Percentiles rank a stretch among this genome's conserved stretches.
These are phyloP conservation scores for Aristolochia californica DNA, from an alignment of 164 flowering plant species.

Conservation along the genomic window DNA sequence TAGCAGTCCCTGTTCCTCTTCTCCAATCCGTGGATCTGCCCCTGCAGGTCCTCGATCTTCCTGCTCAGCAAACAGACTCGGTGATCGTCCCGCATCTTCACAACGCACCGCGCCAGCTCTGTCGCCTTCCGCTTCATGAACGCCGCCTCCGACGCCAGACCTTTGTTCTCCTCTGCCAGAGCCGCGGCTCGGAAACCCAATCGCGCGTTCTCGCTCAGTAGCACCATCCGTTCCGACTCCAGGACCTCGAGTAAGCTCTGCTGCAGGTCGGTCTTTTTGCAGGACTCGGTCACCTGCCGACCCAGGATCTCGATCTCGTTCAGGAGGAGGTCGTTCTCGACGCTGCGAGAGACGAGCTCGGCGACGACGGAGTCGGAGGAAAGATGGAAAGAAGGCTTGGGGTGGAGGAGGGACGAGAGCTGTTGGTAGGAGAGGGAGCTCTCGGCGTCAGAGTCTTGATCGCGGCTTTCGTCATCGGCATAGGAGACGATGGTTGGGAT, in stretches of 20 bases:
- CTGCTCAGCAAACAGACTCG: constrained; percentile 38
- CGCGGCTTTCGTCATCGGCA: not conserved
- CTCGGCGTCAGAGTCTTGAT: constrained; percentile 42
- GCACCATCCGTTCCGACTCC: constrained; percentile 64
- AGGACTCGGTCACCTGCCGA: constrained; percentile 18
- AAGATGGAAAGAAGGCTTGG: not conserved
- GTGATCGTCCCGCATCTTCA: constrained; percentile 60
- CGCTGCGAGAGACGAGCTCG: constrained; percentile 37
- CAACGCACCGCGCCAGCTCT: constrained; percentile 54
- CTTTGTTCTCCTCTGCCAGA: constrained; percentile 47
- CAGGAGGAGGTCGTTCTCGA: constrained; percentile 33
- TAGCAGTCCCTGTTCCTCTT: constrained; percentile 47
- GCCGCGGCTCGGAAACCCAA: constrained; percentile 31
- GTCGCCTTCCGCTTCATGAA: constrained; percentile 53
- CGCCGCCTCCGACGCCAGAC: constrained; percentile 33
- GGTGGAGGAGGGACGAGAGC: not conserved
- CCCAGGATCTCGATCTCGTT: constrained; percentile 24
- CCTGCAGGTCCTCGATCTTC: constrained; percentile 58
- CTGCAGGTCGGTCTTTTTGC: constrained; percentile 54
- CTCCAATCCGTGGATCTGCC: constrained; percentile 53
- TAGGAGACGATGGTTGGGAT: constrained; percentile 10
- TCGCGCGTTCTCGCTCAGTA: constrained; percentile 50
- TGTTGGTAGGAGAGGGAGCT: constrained; percentile 53
- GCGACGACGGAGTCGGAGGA: constrained; percentile 22
- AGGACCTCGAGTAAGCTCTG: constrained; percentile 58